A percentile compares a stretch with the other conserved stretches of the same genome.
These are phyloP conservation scores for Colletotrichum australisinense DNA, from an alignment of 2,329 filamentous ascomycete genomes.

Conservation along the genomic window DNA sequence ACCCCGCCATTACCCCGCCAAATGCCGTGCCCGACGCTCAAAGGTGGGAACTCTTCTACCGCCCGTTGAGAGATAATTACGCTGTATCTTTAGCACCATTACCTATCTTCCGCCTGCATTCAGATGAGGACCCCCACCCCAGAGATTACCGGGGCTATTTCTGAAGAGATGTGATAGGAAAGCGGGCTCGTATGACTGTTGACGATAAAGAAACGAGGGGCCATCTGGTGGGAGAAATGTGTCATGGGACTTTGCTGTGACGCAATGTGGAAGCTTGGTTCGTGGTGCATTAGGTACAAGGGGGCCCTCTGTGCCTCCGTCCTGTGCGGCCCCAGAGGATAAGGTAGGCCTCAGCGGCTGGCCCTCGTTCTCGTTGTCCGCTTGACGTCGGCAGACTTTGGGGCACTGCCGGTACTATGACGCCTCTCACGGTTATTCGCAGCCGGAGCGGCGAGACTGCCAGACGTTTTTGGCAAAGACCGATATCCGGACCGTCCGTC, in stretches of 20 bases:
- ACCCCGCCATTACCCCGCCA: slow-evolving; percentile 38
- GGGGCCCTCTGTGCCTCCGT: not conserved
- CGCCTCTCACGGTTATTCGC: slow-evolving; percentile 22
- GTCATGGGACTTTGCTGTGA: slow-evolving; percentile 10
- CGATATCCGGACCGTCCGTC: slow-evolving; percentile 3
- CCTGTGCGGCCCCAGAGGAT: not conserved
- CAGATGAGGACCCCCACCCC: not conserved
- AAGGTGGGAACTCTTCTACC: slow-evolving; percentile 24
- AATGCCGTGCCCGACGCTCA: slow-evolving; percentile 25
- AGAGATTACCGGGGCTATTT: not conserved
- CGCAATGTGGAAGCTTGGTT: slow-evolving; percentile 3
- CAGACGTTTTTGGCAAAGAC: slow-evolving; percentile 13
- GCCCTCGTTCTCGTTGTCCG: slow-evolving; percentile 19
- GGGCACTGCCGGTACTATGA: slow-evolving; percentile 3
- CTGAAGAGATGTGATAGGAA: slow-evolving; percentile 8
- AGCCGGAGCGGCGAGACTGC: not conserved
- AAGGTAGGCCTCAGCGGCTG: slow-evolving; percentile 21
- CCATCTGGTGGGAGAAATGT: not conserved
- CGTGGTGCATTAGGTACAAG: not conserved
- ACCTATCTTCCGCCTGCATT: slow-evolving; percentile 2
- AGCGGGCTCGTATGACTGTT: not conserved
- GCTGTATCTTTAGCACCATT: not conserved
- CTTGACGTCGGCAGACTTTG: slow-evolving; percentile 21
- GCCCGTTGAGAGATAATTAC: slow-evolving; percentile 22
- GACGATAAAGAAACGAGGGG: not conserved